phyloP scores from a whole-genome alignment of 306 rosid genomes.

The Potentilla sterilis region DNA sequence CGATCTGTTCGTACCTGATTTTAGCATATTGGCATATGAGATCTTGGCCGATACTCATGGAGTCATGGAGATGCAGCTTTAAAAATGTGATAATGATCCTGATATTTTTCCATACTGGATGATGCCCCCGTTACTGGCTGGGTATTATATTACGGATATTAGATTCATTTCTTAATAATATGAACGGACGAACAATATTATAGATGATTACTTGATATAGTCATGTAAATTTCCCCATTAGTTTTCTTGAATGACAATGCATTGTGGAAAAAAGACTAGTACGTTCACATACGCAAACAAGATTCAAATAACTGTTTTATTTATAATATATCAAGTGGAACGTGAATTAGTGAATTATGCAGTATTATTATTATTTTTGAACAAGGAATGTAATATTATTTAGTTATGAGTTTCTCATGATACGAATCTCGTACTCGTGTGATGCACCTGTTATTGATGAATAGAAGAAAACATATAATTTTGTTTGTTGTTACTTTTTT shows the following conservation, averaged over 20 bases:
- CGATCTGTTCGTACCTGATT: background rate
- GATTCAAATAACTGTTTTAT: background rate
- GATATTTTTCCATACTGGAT: too few relatives aligned
- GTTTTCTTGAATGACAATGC: background rate
- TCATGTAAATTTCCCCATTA: background rate
- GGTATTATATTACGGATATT: background rate
- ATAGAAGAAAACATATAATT: too few relatives aligned
- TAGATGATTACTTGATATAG: background rate
- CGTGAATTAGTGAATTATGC: background rate
- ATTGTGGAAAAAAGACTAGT: background rate
- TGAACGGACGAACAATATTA: background rate
- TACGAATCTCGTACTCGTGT: too few relatives aligned
- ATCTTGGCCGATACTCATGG: too few relatives aligned
- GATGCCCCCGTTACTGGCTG: background rate
- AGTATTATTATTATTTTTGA: too few relatives aligned
- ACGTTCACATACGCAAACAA: background rate
- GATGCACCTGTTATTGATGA: too few relatives aligned
- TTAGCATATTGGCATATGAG: background rate
- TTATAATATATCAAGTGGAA: background rate
- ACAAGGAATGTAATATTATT: too few relatives aligned
- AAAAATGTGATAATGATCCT: too few relatives aligned
- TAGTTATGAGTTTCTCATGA: background rate
- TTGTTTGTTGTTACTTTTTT: too few relatives aligned
- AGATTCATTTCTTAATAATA: background rate
- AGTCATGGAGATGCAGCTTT: too few relatives aligned